These are phyloP conservation scores for Vararia minispora DNA, from an alignment of 768 basidiomycete genomes.

Conservation along the genomic window DNA sequence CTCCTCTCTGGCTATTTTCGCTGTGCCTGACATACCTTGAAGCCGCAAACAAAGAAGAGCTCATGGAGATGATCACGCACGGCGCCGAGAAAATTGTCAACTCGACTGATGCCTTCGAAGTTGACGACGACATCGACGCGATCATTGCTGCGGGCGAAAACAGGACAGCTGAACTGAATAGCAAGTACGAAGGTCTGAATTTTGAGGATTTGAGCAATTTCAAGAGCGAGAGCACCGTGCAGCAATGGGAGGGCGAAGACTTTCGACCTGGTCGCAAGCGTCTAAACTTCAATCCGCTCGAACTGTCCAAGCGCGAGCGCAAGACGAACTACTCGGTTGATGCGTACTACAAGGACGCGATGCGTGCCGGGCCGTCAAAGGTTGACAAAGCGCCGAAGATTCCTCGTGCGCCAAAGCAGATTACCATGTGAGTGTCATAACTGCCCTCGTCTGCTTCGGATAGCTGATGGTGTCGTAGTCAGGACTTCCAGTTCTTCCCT, in stretches of 20 bases:
- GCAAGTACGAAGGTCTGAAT: constrained; percentile 87
- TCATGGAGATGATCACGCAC: constrained; percentile 96
- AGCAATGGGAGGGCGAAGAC: constrained; percentile 95
- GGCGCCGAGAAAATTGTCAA: constrained; percentile 97
- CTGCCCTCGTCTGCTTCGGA: not conserved
- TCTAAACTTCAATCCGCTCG: constrained; percentile 67
- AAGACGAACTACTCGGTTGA: constrained; percentile 94
- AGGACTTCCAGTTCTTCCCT: constrained; percentile 97
- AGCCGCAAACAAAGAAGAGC: constrained; percentile 92
- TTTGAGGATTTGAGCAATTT: constrained; percentile 96
- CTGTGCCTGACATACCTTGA: constrained; percentile 1
- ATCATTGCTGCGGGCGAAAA: constrained; percentile 90
- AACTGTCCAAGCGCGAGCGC: constrained; percentile 87
- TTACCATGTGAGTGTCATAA: constrained; percentile 48
- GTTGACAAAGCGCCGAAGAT: constrained; percentile 73
- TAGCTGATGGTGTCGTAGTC: constrained; percentile 31
- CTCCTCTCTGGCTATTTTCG: not conserved
- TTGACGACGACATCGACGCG: constrained; percentile 88
- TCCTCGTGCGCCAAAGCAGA: constrained; percentile 81
- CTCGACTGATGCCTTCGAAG: constrained; percentile 48
- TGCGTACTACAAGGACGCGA: constrained; percentile 87
- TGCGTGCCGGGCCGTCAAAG: constrained; percentile 72
- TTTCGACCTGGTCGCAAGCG: constrained; percentile 68
- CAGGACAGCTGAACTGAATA: constrained; percentile 77
- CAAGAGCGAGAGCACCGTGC: constrained; percentile 84